Evolutionary conservation across 805 yeast genomes (phyloP).

Genomic region (Nakazawaea wyomingensis): DNA sequence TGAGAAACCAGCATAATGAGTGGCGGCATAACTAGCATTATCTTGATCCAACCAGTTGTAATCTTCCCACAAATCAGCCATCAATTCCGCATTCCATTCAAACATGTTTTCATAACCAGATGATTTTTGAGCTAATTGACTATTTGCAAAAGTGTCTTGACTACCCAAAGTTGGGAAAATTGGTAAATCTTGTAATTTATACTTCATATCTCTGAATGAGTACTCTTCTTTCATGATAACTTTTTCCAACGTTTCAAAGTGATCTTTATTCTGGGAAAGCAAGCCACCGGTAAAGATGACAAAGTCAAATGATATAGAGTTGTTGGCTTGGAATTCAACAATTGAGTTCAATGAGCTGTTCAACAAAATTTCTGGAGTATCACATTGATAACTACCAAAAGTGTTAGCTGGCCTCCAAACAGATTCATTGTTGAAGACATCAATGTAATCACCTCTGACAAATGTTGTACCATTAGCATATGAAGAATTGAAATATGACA

Average conservation of each 20-base stretch:
- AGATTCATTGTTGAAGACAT: constrained; percentile 21
- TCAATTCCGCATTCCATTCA: constrained; percentile 42
- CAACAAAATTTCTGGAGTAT: constrained; percentile 57
- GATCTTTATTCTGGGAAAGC: constrained; percentile 59
- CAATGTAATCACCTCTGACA: constrained; percentile 23
- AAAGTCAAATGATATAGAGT: constrained; percentile 44
- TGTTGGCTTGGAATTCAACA: constrained; percentile 26
- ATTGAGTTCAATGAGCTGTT: constrained; percentile 50
- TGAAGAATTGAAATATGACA: constrained; percentile 24
- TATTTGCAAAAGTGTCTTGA: constrained; percentile 71
- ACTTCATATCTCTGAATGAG: constrained; percentile 48
- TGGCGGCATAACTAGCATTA: constrained; percentile 29
- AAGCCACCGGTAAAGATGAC: constrained; percentile 70
- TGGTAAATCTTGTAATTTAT: constrained; percentile 42
- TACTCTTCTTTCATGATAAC: constrained; percentile 50
- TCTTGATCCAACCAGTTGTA: constrained; percentile 37
- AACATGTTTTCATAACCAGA: constrained; percentile 37
- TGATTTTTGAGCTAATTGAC: constrained; percentile 54
- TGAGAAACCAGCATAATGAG: constrained; percentile 60
- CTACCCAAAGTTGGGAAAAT: constrained; percentile 62
- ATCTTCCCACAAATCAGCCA: constrained; percentile 45
- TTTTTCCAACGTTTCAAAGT: constrained; percentile 40
- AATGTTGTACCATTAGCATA: constrained; percentile 24
- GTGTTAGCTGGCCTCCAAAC: constrained; percentile 50
- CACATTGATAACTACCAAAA: constrained; percentile 61